phyloP scores from a whole-genome alignment of 345 rosid genomes.

The Eucalyptus victrix region DNA sequence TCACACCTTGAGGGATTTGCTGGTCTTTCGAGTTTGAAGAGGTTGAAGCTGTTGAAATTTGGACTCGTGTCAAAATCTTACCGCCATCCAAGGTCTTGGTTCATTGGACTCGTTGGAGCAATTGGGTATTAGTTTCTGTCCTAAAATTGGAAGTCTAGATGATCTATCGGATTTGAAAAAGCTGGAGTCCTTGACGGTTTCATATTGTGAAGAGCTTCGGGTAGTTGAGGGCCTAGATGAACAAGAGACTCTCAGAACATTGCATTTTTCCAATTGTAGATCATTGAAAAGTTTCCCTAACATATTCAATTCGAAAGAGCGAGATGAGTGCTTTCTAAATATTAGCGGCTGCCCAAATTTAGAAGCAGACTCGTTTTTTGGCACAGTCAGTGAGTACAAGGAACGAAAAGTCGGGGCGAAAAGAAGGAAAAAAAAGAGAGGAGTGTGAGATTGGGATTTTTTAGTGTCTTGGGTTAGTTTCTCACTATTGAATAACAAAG shows the following conservation, averaged over 20 bases:
- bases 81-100: neutral
- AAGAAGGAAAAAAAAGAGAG: no score
- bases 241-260: fast-evolving
- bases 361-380: fast-evolving
- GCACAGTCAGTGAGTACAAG: no score
- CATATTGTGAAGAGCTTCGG: fast-evolving
- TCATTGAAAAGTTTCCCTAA: neutral
- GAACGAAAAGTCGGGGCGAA: no score
- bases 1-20: neutral
- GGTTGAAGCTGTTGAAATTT: neutral
- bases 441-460: no score
- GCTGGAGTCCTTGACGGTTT: fast-evolving
- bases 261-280: fast-evolving
- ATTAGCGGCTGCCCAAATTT: fast-evolving
- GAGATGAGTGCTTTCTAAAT: fast-evolving
- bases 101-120: neutral
- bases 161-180: no score
- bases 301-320: neutral
- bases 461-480: no score
- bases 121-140: neutral
- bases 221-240: neutral
- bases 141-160: neutral
- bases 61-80: fast-evolving
- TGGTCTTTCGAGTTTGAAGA: neutral
- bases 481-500: no score